Percentiles rank a stretch among this genome's conserved stretches.
phyloP scores from a whole-genome alignment of 805 yeast species.

The Candida coquimbonensis region DNA sequence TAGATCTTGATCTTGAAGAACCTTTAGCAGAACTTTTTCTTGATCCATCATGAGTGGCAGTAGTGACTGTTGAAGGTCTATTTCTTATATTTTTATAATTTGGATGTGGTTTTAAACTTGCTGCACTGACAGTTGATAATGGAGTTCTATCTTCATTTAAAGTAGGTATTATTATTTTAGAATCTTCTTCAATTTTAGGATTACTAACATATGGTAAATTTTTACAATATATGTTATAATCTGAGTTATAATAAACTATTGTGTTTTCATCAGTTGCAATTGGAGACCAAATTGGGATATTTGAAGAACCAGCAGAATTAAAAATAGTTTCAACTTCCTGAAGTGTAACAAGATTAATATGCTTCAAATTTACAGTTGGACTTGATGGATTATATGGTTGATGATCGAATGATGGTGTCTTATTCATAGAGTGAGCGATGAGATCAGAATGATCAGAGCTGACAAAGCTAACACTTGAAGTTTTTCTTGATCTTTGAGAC shows the following conservation, averaged over 20 bases:
- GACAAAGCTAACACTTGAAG: slow-evolving; percentile 44
- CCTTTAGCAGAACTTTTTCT: slow-evolving; percentile 9
- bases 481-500: slow-evolving; percentile 31
- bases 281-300: slow-evolving; percentile 54
- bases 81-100: slow-evolving; percentile 7
- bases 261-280: slow-evolving; percentile 48
- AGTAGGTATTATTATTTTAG: slow-evolving; percentile 23
- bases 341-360: slow-evolving; percentile 25
- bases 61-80: slow-evolving; percentile 14
- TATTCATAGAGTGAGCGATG: neutral
- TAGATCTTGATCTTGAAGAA: slow-evolving; percentile 13
- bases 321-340: slow-evolving; percentile 33
- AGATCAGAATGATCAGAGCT: slow-evolving; percentile 20
- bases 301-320: slow-evolving; percentile 26
- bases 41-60: slow-evolving; percentile 1
- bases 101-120: slow-evolving; percentile 13
- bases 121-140: slow-evolving; percentile 18
- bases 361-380: slow-evolving; percentile 6
- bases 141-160: slow-evolving; percentile 18
- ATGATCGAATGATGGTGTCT: slow-evolving; percentile 2
- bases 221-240: slow-evolving; percentile 51
- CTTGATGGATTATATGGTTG: slow-evolving; percentile 11
- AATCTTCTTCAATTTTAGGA: slow-evolving; percentile 29
- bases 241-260: slow-evolving; percentile 52
- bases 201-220: slow-evolving; percentile 45